Evolutionary conservation across 306 rosid species (phyloP).

Genomic region (Arachis stenosperma): DNA sequence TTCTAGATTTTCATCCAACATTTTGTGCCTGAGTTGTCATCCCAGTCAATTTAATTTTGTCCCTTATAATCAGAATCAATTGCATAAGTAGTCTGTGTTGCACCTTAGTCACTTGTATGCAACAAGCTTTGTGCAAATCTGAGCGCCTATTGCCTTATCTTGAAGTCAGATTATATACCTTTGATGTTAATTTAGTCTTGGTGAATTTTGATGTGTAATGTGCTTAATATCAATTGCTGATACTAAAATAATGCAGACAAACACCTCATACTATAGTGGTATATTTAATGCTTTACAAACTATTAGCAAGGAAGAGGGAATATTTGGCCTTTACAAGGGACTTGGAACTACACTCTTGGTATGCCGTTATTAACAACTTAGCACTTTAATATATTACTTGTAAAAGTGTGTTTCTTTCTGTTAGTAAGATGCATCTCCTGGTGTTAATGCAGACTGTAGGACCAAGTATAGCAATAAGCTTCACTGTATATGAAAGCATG

Average conservation of each 20-base stretch:
- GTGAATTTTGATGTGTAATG: background rate
- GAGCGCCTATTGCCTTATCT: conserved; percentile 4
- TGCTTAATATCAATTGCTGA: conserved; percentile 17
- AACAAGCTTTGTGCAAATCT: conserved; percentile 4
- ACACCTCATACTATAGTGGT: conserved; percentile 75
- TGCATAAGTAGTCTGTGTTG: conserved; percentile 26
- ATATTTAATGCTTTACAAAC: conserved; percentile 80
- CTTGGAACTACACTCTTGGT: conserved; percentile 98
- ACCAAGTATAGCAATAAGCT: conserved; percentile 94
- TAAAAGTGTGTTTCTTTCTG: conserved; percentile 24
- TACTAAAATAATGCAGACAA: conserved; percentile 69
- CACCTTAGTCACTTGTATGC: conserved; percentile 12
- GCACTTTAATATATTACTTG: background rate
- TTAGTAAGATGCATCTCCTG: conserved; percentile 32
- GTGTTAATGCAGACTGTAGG: conserved; percentile 82
- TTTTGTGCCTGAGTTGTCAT: conserved; percentile 4
- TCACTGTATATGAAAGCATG: conserved; percentile 85
- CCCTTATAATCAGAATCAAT: background rate
- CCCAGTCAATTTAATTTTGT: conserved; percentile 8
- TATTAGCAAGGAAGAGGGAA: conserved; percentile 82
- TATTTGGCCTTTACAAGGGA: conserved; percentile 89
- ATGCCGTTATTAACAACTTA: conserved; percentile 42
- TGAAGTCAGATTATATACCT: conserved; percentile 9
- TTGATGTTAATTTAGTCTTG: conserved; percentile 23
- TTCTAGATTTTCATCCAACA: conserved; percentile 1